These are phyloP conservation scores for Cylindrotheca fusiformis DNA, from an alignment of 108 stramenopile species.

Conservation along the genomic window DNA sequence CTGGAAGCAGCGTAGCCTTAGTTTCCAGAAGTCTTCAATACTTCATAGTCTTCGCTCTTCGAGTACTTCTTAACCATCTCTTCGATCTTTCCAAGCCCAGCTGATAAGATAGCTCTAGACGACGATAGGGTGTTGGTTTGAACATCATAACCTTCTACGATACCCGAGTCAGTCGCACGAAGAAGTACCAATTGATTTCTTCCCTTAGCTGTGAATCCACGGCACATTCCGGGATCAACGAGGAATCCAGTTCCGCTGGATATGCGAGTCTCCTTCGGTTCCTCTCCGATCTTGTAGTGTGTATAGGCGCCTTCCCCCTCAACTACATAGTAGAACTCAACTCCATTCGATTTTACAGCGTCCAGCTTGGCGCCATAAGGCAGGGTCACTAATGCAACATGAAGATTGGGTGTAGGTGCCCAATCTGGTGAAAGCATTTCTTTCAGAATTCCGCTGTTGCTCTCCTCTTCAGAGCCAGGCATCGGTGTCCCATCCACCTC, in stretches of 20 bases:
- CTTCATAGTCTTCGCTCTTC: neutral
- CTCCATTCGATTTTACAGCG: conserved; percentile 7
- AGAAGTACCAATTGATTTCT: conserved; percentile 15
- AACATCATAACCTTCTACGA: conserved; percentile 7
- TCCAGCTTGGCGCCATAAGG: conserved; percentile 19
- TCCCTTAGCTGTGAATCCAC: conserved; percentile 28
- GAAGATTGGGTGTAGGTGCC: conserved; percentile 21
- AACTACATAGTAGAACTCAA: conserved; percentile 40
- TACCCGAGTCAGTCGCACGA: conserved; percentile 19
- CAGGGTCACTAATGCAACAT: conserved; percentile 24
- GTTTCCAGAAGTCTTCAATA: neutral
- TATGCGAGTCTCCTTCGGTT: conserved; percentile 1
- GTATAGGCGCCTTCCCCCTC: conserved; percentile 21
- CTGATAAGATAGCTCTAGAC: conserved; percentile 12
- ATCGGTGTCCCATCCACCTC: conserved; percentile 18
- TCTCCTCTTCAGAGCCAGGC: conserved; percentile 4
- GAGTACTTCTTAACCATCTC: conserved; percentile 12
- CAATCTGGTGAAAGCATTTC: conserved; percentile 31
- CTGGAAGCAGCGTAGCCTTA: no score
- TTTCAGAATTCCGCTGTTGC: conserved; percentile 6
- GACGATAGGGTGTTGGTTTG: conserved; percentile 14
- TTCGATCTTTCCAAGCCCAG: conserved; percentile 26
- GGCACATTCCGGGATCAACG: conserved; percentile 24
- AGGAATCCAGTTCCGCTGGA: conserved; percentile 19
- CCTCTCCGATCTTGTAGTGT: conserved; percentile 12